Base-by-base conservation (phyloP, 2,329 filamentous ascomycete genomes). In the Rachicladosporium sp. region DNA sequence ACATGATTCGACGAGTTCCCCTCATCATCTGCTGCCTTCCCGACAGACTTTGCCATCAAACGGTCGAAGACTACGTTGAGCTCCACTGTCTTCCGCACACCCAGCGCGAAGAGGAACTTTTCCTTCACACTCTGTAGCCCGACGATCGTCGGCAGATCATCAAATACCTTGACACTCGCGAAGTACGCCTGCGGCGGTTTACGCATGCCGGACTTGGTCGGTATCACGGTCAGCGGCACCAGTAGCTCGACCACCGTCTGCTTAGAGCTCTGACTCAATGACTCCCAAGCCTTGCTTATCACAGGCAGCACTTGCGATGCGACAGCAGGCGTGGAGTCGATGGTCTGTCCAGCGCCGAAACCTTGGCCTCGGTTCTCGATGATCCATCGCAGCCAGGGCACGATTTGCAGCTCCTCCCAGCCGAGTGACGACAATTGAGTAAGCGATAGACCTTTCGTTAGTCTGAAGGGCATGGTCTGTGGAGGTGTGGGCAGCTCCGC, bases 61-160 rank as follows among this genome's bases (percentile, higher is more conserved):
- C 89, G 75, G 15, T 83, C 82, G 53, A 98, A 96, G 23, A 98
- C 93, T 23, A 93, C 89, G 27, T 86, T 86, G 2, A 98, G 67
- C 50, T 98, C 91, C 12, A 98, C 80, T 0, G 91, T 98, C 65
- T 96, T 96, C 43, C 91, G 78, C 19, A 98, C 88, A 3, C 91
- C 89, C 27, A 98, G 68, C 2, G 83, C 75, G 2, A 73, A 65
- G 33, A 98, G 63, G 45, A 98, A 84, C 57, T 93, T 95, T 34
- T 96, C 89, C 57, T 95, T 96, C 10, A 95, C 74, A 27, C 78
- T 76, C 31, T 80, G 77, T 33, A 88, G 77, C 9, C 76, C 77
- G 46, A 80, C 75, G 2, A 96, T 78, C 9, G 81, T 79, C 0
- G 91, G 88, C 10, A 98, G 68, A 56, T 98, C 91, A 45, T 95